Conservation (phyloP, 1,284 basidiomycete genomes). For the Xanthoconium separans region DNA sequence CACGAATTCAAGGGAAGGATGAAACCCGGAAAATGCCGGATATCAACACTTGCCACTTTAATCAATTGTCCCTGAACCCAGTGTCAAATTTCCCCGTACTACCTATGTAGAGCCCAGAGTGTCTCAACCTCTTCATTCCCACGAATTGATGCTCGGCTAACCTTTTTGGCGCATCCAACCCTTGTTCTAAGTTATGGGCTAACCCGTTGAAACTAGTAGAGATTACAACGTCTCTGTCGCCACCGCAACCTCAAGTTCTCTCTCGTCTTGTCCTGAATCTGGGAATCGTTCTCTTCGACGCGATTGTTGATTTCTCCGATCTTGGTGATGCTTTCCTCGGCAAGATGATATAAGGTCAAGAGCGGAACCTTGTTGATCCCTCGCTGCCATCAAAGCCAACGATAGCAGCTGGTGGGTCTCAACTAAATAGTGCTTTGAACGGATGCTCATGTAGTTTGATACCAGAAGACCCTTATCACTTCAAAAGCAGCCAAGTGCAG, state of each 20-base stretch:
- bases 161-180: too few relatives aligned
- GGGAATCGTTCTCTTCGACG: conserved; percentile 18
- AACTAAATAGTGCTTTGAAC: background rate
- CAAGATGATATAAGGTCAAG: conserved; percentile 26
- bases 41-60: too few relatives aligned
- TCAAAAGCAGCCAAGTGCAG: conserved; percentile 5
- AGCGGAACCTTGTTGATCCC: conserved; percentile 1
- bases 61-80: too few relatives aligned
- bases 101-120: too few relatives aligned
- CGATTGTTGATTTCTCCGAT: background rate
- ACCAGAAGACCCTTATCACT: conserved; percentile 1
- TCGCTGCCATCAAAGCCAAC: conserved; percentile 25
- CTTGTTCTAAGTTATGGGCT: too few relatives aligned
- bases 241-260: conserved; percentile 18
- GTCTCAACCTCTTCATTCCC: too few relatives aligned
- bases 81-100: too few relatives aligned
- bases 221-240: conserved; percentile 15
- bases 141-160: too few relatives aligned
- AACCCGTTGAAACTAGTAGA: background rate
- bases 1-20: background rate
- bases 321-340: conserved; percentile 3
- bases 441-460: background rate
- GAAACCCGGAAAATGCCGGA: too few relatives aligned
- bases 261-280: conserved; percentile 23
- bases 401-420: conserved; percentile 28